These are phyloP conservation scores for Saccharomycopsis olivae DNA, from an alignment of 805 yeast species.

Conservation along the genomic window DNA sequence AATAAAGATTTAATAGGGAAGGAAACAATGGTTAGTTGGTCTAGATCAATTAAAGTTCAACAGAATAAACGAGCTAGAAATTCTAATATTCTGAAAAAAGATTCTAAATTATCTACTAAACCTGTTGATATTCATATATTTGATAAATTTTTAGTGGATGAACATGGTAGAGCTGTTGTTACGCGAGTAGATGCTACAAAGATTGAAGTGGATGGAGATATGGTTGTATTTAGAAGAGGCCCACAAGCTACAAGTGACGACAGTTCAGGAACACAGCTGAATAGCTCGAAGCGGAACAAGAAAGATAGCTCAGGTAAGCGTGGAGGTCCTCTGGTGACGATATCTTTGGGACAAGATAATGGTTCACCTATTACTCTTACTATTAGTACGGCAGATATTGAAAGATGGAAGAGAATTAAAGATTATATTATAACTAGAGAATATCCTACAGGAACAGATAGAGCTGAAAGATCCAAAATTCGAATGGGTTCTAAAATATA, in stretches of 20 bases:
- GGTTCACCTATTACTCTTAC: conserved; percentile 1
- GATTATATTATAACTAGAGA: conserved; percentile 73
- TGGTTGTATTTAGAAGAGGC: not conserved
- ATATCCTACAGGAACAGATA: conserved; percentile 74
- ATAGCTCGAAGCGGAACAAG: too few relatives aligned
- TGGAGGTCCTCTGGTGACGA: not conserved
- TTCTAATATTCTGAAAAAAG: too few relatives aligned
- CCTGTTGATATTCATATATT: not conserved
- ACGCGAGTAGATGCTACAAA: too few relatives aligned
- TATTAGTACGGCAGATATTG: conserved; percentile 2
- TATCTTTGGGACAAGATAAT: conserved; percentile 34
- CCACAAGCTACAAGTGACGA: too few relatives aligned
- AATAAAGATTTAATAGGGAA: too few relatives aligned
- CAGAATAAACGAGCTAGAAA: too few relatives aligned
- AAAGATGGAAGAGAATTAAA: conserved; percentile 64
- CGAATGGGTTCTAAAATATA: conserved; percentile 76
- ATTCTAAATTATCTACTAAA: too few relatives aligned
- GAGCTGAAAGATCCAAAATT: conserved; percentile 81
- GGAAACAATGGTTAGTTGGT: too few relatives aligned
- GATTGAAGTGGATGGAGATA: not conserved
- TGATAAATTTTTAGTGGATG: not conserved
- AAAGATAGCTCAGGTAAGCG: too few relatives aligned
- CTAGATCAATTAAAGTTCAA: too few relatives aligned
- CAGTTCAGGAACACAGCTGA: too few relatives aligned
- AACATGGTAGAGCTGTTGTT: not conserved